phyloP scores from a whole-genome alignment of 441 rosid genomes.

The Adansonia madagascariensis region DNA sequence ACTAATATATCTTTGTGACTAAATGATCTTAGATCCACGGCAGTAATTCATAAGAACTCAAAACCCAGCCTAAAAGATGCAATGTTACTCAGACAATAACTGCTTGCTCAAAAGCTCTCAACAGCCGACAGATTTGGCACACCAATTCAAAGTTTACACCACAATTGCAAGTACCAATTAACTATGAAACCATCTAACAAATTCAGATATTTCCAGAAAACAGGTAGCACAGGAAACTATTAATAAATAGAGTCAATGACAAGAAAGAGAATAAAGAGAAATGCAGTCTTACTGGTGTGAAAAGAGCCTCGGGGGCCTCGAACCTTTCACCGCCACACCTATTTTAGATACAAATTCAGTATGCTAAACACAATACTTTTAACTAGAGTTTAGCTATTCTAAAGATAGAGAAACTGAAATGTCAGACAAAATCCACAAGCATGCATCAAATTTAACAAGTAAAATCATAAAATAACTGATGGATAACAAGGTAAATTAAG shows the following conservation, averaged over 20 bases:
- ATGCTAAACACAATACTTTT: slow-evolving; percentile 1
- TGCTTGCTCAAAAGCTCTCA: too few relatives aligned
- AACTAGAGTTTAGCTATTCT: not conserved
- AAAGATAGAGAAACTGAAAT: slow-evolving; percentile 21
- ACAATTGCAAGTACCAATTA: not conserved
- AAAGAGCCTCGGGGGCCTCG: slow-evolving; percentile 60
- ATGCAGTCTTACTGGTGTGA: slow-evolving; percentile 65
- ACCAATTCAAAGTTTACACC: not conserved
- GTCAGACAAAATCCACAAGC: not conserved
- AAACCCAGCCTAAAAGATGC: not conserved
- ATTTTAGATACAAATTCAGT: slow-evolving; percentile 29
- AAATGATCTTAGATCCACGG: not conserved
- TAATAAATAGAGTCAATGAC: not conserved
- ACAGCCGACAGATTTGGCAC: not conserved
- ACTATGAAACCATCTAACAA: not conserved
- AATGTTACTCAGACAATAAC: not conserved
- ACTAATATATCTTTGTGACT: not conserved
- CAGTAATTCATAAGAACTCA: not conserved
- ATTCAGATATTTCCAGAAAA: slow-evolving; percentile 19
- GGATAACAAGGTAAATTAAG: not conserved
- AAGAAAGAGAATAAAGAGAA: slow-evolving; percentile 2
- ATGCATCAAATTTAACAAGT: not conserved
- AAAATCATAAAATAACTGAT: not conserved
- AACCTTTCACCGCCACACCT: slow-evolving; percentile 97
- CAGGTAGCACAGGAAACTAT: not conserved